These are phyloP conservation scores for Boletus tomentosulus DNA, from an alignment of 768 basidiomycete species.

Conservation along the genomic window DNA sequence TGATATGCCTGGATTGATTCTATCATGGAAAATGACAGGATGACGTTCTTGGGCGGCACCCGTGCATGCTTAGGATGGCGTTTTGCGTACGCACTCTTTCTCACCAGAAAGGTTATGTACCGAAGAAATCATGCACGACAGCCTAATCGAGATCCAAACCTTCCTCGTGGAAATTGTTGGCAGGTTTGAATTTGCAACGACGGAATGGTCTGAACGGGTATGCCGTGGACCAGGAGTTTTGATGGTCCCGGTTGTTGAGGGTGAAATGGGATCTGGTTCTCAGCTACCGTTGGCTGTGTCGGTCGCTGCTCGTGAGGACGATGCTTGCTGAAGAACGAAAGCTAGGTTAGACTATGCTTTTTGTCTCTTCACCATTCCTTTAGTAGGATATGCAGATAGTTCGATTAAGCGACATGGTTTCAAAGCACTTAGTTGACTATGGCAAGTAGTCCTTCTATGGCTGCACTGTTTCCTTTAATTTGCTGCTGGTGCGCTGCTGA, in stretches of 20 bases:
- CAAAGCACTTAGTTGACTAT: not conserved
- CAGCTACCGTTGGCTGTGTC: conserved; percentile 33
- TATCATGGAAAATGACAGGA: conserved; percentile 12
- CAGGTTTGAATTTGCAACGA: conserved; percentile 47
- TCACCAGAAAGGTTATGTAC: not conserved
- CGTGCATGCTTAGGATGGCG: conserved; percentile 30
- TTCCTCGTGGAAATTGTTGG: conserved; percentile 54
- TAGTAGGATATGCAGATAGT: too few species aligned
- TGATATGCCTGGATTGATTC: not conserved
- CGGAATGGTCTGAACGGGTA: conserved; percentile 28
- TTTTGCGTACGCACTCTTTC: conserved; percentile 23
- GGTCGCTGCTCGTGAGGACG: conserved; percentile 6
- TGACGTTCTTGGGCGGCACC: conserved; percentile 27
- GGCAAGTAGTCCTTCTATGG: too few species aligned
- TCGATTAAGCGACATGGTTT: not conserved
- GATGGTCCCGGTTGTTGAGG: conserved; percentile 35
- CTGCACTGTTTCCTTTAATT: too few species aligned
- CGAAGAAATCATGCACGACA: conserved; percentile 6
- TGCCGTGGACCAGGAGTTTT: conserved; percentile 27
- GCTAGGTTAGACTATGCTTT: not conserved
- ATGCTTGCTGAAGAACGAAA: not conserved
- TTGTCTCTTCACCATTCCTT: too few species aligned
- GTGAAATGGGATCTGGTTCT: conserved; percentile 27
- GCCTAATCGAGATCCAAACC: conserved; percentile 50
- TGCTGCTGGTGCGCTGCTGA: too few species aligned